Conservation (phyloP, 164 flowering plant species). For the Stephania japonica region DNA sequence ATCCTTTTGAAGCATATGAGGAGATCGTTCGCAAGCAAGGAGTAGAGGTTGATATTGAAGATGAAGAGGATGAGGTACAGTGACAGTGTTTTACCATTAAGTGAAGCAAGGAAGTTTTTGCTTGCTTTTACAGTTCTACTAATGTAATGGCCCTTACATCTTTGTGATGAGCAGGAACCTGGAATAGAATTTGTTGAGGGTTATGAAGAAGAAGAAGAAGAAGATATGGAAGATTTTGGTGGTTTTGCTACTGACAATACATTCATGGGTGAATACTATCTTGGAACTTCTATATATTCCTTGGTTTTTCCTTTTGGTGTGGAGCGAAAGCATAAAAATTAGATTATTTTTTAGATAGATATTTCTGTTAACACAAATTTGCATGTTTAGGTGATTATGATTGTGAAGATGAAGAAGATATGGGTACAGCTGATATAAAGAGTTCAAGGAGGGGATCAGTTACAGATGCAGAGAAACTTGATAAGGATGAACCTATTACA, state of each 20-base stretch:
- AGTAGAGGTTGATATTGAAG: conserved; percentile 25
- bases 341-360: background rate
- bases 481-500: conserved; percentile 30
- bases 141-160: background rate
- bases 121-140: background rate
- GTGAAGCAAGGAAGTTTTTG: background rate
- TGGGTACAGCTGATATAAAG: conserved; percentile 27
- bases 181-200: conserved; percentile 81
- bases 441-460: conserved; percentile 29
- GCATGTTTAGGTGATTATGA: conserved; percentile 31
- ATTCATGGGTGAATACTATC: conserved; percentile 28
- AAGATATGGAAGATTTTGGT: conserved; percentile 90
- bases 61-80: conserved; percentile 46
- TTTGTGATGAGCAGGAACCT: conserved; percentile 40
- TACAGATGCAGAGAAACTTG: conserved; percentile 21
- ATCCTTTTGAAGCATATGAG: conserved; percentile 37
- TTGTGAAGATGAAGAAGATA: conserved; percentile 40
- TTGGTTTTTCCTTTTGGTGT: background rate
- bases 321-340: too few species aligned
- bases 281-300: conserved; percentile 12
- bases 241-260: conserved; percentile 27
- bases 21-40: conserved; percentile 44
- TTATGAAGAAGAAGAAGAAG: conserved; percentile 82
- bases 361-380: background rate
- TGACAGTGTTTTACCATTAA: background rate